These are phyloP conservation scores for Panaeolus cyanescens DNA, from an alignment of 768 basidiomycete genomes.

Conservation along the genomic window DNA sequence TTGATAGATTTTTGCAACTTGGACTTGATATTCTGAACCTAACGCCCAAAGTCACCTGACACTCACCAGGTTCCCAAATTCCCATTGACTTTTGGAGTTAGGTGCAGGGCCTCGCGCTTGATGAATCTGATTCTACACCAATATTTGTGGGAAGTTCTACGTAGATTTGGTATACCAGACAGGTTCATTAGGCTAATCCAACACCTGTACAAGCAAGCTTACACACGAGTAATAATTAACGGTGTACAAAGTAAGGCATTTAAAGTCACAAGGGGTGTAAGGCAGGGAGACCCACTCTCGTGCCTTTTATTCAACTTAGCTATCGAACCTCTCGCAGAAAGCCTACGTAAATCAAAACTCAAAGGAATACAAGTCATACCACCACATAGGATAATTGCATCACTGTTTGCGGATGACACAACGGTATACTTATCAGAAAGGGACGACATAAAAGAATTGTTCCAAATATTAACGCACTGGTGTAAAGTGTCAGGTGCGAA, in stretches of 20 bases:
- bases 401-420: conserved; percentile 39
- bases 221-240: conserved; percentile 35
- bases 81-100: too few species aligned
- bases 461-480: conserved; percentile 31
- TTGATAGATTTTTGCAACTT: too few species aligned
- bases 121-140: too few species aligned
- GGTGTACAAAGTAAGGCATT: conserved; percentile 26
- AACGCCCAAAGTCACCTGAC: too few species aligned
- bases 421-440: conserved; percentile 26
- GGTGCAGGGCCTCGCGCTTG: too few species aligned
- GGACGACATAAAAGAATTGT: conserved; percentile 24
- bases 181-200: conserved; percentile 27
- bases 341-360: conserved; percentile 26
- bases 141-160: conserved; percentile 28
- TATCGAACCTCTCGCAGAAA: conserved; percentile 32
- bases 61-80: too few species aligned
- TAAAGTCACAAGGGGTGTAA: conserved; percentile 28
- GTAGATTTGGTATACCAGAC: conserved; percentile 19
- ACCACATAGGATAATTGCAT: conserved; percentile 20
- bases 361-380: conserved; percentile 21
- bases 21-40: too few species aligned
- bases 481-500: conserved; percentile 38
- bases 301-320: conserved; percentile 40
- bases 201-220: conserved; percentile 23
- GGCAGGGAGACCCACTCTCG: conserved; percentile 36